Percentiles rank a stretch among this genome's conserved stretches.
Conservation (phyloP, 2,329 filamentous ascomycete species). For the Penicillium sclerotiorum region DNA sequence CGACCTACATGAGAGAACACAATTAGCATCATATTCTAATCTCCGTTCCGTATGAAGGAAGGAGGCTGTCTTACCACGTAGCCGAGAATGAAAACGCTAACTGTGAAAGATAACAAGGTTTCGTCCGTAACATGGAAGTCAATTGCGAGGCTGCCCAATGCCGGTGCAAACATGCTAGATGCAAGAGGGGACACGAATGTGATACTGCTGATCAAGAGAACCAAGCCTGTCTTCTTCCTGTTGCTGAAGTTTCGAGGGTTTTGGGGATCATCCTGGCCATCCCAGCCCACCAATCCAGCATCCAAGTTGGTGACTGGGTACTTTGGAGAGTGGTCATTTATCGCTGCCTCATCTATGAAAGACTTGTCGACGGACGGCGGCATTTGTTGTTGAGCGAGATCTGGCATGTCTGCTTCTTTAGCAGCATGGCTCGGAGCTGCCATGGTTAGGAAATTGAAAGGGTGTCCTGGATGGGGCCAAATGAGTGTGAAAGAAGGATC, state of each 20-base stretch:
- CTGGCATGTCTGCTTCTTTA: too few species aligned
- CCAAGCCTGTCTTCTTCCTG: constrained; percentile 29
- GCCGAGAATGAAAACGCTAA: constrained; percentile 35
- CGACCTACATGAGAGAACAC: constrained; percentile 25
- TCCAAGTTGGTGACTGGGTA: constrained; percentile 50
- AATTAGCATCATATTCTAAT: too few species aligned
- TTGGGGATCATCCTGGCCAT: constrained; percentile 58
- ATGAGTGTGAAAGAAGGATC: too few species aligned
- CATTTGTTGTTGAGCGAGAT: too few species aligned
- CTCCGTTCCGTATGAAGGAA: too few species aligned
- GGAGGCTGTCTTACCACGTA: constrained; percentile 35
- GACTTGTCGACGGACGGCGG: too few species aligned
- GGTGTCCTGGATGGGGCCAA: too few species aligned
- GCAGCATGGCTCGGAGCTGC: too few species aligned
- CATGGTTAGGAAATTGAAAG: too few species aligned
- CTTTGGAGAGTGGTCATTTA: too few species aligned
- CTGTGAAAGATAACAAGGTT: constrained; percentile 32
- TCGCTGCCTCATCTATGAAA: too few species aligned
- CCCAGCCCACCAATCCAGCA: constrained; percentile 61
- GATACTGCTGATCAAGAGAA: constrained; percentile 30
- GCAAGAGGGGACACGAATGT: constrained; percentile 37
- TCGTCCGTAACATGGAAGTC: constrained; percentile 27
- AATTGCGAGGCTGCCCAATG: constrained; percentile 25
- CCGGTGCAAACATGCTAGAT: constrained; percentile 37
- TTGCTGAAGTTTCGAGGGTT: constrained; percentile 60